Evolutionary conservation across 176 grass and related monocot genomes (phyloP), one percentile per base, ranked within the genome.

Genomic region (Aegilops longissima): DNA sequence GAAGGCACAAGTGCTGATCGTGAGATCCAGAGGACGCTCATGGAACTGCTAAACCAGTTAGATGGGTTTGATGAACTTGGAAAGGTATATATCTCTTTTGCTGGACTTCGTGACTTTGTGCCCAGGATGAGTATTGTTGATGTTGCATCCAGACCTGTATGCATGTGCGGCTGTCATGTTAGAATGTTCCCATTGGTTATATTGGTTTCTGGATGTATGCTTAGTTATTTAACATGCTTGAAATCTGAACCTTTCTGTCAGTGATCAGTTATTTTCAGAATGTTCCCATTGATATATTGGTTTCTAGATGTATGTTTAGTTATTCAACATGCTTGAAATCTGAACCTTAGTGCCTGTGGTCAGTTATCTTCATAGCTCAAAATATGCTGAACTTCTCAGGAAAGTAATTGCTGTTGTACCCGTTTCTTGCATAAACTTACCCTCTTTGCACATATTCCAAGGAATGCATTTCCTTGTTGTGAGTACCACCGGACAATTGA

Each of bases 21-120:
- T 36, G 76, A 78, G 76, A 78, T 61, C 52, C 76, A 78, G 52
- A 78, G 76, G 76, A 61, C 30, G 10, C 52, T 78, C 18, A 77
- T 77, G 49, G 74, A 78, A 58, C 76, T 78, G 25, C 52, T 78
- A 14, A 78, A 78, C 76, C 76, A 78, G 52, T 36, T 78, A 61
- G 52, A 61, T 78, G 76, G 76, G 31, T 78, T 78, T 61, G 52
- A 61, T 78, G 76, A 78, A 59, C 76, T 78, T 78, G 76, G 52
- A 59, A 36, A 78, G 76, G 76, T 78, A 78, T 78, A 61, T 61
- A 24, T 78, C 59, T 79, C 54, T 79, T 16, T 36, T 38, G 31
- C 77, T 38, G 0, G 56, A 79, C n/a, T 61, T 16, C 6, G 38
- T 38, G 47, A 61, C 18, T 24, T n/a, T 16, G 12, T 61, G 5